These are phyloP conservation scores for Heterobasidion irregulare DNA, from an alignment of 1,284 basidiomycete species.

Conservation along the genomic window DNA sequence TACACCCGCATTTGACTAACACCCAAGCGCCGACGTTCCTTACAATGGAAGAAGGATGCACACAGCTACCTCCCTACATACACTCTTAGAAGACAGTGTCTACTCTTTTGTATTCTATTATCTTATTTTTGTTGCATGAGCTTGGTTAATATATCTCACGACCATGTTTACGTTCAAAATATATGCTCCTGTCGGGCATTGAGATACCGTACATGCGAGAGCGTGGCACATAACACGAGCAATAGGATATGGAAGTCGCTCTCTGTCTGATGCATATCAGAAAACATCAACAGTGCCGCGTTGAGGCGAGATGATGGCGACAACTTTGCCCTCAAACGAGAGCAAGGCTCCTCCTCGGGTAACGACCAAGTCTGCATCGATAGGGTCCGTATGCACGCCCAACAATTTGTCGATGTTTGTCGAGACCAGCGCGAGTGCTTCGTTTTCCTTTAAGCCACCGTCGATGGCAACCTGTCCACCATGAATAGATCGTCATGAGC, in stretches of 20 bases:
- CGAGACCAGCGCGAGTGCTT: constrained; percentile 49
- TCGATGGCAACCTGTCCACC: constrained; percentile 30
- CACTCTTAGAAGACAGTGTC: not conserved
- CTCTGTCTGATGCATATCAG: not conserved
- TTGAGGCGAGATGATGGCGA: constrained; percentile 41
- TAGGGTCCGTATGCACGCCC: constrained; percentile 31
- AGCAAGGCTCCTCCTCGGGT: constrained; percentile 51
- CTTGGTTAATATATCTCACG: not conserved
- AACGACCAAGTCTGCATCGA: constrained; percentile 49
- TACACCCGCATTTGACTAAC: not conserved
- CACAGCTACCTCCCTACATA: not conserved
- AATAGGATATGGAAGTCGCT: too few species aligned
- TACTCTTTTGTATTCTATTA: not conserved
- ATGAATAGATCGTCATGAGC: constrained; percentile 1
- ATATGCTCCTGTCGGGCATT: too few species aligned
- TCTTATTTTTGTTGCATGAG: not conserved
- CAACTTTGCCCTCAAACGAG: constrained; percentile 48
- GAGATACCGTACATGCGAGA: too few species aligned
- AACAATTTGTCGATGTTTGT: constrained; percentile 60
- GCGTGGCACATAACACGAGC: too few species aligned
- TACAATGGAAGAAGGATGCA: not conserved
- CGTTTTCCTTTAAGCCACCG: constrained; percentile 23
- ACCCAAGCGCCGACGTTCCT: not conserved
- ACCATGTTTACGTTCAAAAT: not conserved
- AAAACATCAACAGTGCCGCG: constrained; percentile 36